These are phyloP conservation scores for Nectriaceae sp. DNA, from an alignment of 2,329 filamentous ascomycete genomes.

Conservation along the genomic window DNA sequence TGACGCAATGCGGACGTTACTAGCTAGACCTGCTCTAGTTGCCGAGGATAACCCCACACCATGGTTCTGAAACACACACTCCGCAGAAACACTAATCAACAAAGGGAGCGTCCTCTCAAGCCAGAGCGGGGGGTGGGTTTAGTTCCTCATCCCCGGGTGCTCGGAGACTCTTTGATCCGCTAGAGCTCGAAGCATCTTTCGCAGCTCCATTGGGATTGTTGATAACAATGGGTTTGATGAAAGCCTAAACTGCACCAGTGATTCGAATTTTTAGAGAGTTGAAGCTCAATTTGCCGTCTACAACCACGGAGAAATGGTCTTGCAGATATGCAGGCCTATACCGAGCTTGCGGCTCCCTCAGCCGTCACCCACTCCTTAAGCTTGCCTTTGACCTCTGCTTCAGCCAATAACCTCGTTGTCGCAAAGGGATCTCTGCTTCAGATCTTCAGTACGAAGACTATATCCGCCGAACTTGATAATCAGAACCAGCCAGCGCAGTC, in stretches of 20 bases:
- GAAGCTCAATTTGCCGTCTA: constrained; percentile 18
- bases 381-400: constrained; percentile 74
- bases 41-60: not conserved
- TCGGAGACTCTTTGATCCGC: constrained; percentile 12
- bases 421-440: constrained; percentile 92
- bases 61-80: no score
- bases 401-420: constrained; percentile 82
- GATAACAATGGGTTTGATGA: not conserved
- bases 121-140: constrained; percentile 1
- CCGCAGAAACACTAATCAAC: no score
- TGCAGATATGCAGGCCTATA: constrained; percentile 88
- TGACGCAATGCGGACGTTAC: not conserved
- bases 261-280: constrained; percentile 2
- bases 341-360: constrained; percentile 90
- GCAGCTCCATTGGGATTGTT: constrained; percentile 8
- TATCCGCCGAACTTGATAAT: constrained; percentile 63
- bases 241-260: not conserved
- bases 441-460: constrained; percentile 75
- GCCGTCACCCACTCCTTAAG: constrained; percentile 87
- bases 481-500: constrained; percentile 39
- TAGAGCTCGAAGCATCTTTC: constrained; percentile 11
- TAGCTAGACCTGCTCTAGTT: not conserved
- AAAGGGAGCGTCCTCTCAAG: no score
- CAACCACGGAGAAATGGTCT: constrained; percentile 35
- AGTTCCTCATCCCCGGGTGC: not conserved